phyloP scores from a whole-genome alignment of 2,329 filamentous ascomycete genomes.

The Fusarium neocosmosporiellum region DNA sequence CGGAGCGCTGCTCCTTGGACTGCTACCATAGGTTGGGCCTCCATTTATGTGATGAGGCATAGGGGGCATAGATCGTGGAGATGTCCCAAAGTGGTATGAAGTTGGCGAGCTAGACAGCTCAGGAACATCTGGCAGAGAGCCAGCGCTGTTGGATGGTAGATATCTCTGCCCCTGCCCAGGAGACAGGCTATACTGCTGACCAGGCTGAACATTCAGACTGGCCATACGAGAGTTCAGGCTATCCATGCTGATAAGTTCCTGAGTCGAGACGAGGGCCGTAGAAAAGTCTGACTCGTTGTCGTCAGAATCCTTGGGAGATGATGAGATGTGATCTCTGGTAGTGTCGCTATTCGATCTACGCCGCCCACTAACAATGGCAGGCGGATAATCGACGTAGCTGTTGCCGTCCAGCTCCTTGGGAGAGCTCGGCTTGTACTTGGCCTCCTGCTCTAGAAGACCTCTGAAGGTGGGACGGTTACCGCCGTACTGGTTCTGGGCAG shows the following conservation, averaged over 20 bases:
- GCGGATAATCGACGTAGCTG: constrained; percentile 56
- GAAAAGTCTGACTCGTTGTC: constrained; percentile 49
- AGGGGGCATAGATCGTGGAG: constrained; percentile 55
- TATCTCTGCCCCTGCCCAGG: constrained; percentile 48
- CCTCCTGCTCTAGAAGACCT: constrained; percentile 62
- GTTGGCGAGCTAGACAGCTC: constrained; percentile 51
- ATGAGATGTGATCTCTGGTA: constrained; percentile 46
- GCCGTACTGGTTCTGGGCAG: constrained; percentile 56
- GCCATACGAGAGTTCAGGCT: constrained; percentile 54
- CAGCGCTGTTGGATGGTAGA: constrained; percentile 49
- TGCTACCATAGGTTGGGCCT: constrained; percentile 49
- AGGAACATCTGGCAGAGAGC: constrained; percentile 32
- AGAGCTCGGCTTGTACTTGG: constrained; percentile 44
- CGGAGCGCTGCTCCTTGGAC: constrained; percentile 44
- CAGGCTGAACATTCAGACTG: constrained; percentile 53
- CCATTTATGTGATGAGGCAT: constrained; percentile 43
- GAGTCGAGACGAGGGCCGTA: constrained; percentile 64
- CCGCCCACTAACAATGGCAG: constrained; percentile 53
- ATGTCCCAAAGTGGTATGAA: constrained; percentile 47
- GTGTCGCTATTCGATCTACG: constrained; percentile 49
- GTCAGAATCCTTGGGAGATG: constrained; percentile 53
- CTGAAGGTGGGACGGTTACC: constrained; percentile 62
- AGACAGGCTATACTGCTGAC: constrained; percentile 51
- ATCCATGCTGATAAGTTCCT: constrained; percentile 63
- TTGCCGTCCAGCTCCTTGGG: constrained; percentile 51